Percentiles rank a stretch among this genome's conserved stretches.
phyloP scores from a whole-genome alignment of 176 grass and related monocot genomes.

The Oryza australiensis region DNA sequence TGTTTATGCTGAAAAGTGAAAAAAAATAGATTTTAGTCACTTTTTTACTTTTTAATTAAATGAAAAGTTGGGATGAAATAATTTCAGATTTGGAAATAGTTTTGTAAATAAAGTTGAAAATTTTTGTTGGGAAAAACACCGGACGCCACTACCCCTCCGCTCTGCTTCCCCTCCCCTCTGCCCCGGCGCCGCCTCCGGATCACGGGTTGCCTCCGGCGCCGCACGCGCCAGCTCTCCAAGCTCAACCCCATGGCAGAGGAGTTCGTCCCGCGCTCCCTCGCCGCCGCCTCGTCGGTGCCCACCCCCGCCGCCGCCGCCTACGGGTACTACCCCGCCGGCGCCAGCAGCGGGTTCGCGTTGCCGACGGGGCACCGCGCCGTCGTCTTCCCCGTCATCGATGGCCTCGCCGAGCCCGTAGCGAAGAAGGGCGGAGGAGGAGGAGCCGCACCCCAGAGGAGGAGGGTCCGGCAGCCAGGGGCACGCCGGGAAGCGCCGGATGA shows the following conservation, averaged over 20 bases:
- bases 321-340: constrained; percentile 59
- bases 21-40: no score
- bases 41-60: no score
- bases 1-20: no score
- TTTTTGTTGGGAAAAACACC: no score
- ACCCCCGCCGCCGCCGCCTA: constrained; percentile 11
- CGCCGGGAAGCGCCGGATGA: constrained; percentile 66
- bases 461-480: constrained; percentile 39
- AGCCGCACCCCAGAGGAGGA: no score
- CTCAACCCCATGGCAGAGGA: constrained; percentile 99
- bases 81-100: no score
- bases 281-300: constrained; percentile 12
- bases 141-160: no score
- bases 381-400: constrained; percentile 47
- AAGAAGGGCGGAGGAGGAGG: constrained; percentile 62
- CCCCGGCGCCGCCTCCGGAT: no score
- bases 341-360: constrained; percentile 24
- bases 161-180: no score
- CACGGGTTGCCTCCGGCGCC: no score
- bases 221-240: constrained; percentile 96
- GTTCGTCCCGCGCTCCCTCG: constrained; percentile 86
- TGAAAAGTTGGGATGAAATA: no score
- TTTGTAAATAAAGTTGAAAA: no score
- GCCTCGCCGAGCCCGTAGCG: constrained; percentile 40
- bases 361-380: constrained; percentile 37